Evolutionary conservation across 2,329 filamentous ascomycete genomes (phyloP), one percentile per base, ranked within the genome.

Genomic region (Aspergillus sclerotialis): DNA sequence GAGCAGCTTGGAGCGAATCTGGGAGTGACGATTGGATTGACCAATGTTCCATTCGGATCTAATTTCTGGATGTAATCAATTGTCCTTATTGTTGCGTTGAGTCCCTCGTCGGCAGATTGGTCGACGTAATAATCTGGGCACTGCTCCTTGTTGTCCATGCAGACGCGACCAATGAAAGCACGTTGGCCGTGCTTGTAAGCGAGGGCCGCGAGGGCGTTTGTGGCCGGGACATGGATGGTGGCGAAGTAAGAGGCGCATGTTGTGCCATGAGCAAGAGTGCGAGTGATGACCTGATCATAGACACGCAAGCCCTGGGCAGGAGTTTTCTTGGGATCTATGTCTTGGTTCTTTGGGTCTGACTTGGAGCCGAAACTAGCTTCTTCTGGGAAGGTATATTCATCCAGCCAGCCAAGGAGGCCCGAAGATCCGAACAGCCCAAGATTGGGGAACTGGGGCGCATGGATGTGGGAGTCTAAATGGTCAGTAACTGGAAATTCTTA

Each of bases 381-480:
- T 43, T 94, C 75, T 0, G 92, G 92, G 55, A 95, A 98, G 0
- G 92, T 98, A 67, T 98, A 96, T 11, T 73, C 90, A 50, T 89
- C 76, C 4, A 98, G 72, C 92, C 92, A 98, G 63, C 92, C 83
- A 9, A 98, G 75, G 19, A 98, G 79, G 0, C 89, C 95, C 0
- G 85, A 82, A 46, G 89, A 92, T 52, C 92, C 92, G 56, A 96
- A 96, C 44, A 98, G 82, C 39, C 92, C 92, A 1, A 78, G 78
- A 55, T 98, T 98, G 38, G 90, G 88, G 52, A 94, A 95, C 65
- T 98, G 92, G 0, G 89, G 77, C 7, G 92, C 92, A 58, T 98
- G 92, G 38, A 94, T 84, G 59, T 98, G 92, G 1, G 92, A 94
- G 61, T 98, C 90, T 90, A 42, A 23, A 23, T 10, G 7, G 19